phyloP scores from a whole-genome alignment of 2,329 filamentous ascomycete genomes.

The Colletotrichum trifolii region DNA sequence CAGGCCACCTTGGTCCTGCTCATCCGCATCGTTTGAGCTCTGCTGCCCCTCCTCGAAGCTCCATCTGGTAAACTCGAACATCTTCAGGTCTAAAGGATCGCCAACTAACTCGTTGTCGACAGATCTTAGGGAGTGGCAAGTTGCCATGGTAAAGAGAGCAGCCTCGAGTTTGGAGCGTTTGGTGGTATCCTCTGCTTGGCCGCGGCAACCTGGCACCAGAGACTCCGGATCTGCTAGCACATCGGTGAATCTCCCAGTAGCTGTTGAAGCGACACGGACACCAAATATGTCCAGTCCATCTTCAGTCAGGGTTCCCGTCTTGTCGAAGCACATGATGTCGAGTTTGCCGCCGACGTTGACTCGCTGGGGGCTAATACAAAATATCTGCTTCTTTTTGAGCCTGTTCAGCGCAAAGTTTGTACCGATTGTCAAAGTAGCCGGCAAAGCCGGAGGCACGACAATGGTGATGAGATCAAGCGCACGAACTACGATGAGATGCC shows the following conservation, averaged over 20 bases:
- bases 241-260: conserved; percentile 75
- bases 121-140: conserved; percentile 89
- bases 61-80: conserved; percentile 98
- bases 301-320: conserved; percentile 97
- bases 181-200: conserved; percentile 7
- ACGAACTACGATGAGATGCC: conserved; percentile 91
- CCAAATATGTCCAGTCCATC: conserved; percentile 95
- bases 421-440: conserved; percentile 94
- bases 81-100: conserved; percentile 94
- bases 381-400: conserved; percentile 89
- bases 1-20: conserved; percentile 80
- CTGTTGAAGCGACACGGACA: conserved; percentile 78
- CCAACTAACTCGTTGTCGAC: conserved; percentile 91
- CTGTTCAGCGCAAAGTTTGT: conserved; percentile 93
- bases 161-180: conserved; percentile 56
- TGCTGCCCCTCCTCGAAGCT: conserved; percentile 89
- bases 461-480: conserved; percentile 97
- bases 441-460: conserved; percentile 93
- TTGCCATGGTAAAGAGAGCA: conserved; percentile 94
- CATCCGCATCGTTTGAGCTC: conserved; percentile 69
- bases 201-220: conserved; percentile 60
- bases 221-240: conserved; percentile 74
- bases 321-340: conserved; percentile 97
- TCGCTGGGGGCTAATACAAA: conserved; percentile 96
- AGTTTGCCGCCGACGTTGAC: conserved; percentile 97